Base-by-base conservation (phyloP, 108 stramenopile species). In the Cyclotella cryptica region DNA sequence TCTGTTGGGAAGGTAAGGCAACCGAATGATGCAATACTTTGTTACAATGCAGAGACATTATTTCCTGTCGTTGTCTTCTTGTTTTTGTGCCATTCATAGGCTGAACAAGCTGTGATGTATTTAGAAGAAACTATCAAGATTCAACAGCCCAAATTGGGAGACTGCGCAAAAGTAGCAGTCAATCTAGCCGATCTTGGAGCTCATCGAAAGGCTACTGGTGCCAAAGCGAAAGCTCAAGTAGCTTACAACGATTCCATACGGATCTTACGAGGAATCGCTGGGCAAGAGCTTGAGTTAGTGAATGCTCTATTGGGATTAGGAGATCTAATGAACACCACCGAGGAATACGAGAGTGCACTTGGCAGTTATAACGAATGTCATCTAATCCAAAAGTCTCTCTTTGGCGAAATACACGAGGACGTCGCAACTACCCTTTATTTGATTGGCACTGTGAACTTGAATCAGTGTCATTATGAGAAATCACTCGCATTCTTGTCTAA, bases 111-210 rank as follows among this genome's bases (percentile, higher is more conserved):
- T 15, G 81, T 87, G 5, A 74, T 80, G 44, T 90, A 90, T 68
- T 71, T 91, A 22, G 89, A 91, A 46, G 90, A 93, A 60, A 88
- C 92, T 3, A 74, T 91, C 18, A 86, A 89, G 54, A 91, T 93
- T 61, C 77, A 88, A 29, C 81, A 87, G 74, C 71, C 86, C 21
- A 86, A 87, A 55, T 63, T 93, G 28, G 89, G 89, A 1, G 77
- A 89, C 42, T 87, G 89, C 58, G 86, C 83, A 71, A 86, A 88
- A 43, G 89, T 93, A 19, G 92, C 88, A 10, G 68, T 83, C 1
- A 90, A 89, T 18, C 88, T 90, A 45, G 81, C 86, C 57, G 86
- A 88, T 66, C 86, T 90, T 29, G 92, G 89, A 15, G 80, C 85
- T 40, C 76, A 88, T 24, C 75, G 87, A 21, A 87, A 85, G 47